Evolutionary conservation across 768 basidiomycete species (phyloP).

Genomic region (Lactarius hengduanensis): DNA sequence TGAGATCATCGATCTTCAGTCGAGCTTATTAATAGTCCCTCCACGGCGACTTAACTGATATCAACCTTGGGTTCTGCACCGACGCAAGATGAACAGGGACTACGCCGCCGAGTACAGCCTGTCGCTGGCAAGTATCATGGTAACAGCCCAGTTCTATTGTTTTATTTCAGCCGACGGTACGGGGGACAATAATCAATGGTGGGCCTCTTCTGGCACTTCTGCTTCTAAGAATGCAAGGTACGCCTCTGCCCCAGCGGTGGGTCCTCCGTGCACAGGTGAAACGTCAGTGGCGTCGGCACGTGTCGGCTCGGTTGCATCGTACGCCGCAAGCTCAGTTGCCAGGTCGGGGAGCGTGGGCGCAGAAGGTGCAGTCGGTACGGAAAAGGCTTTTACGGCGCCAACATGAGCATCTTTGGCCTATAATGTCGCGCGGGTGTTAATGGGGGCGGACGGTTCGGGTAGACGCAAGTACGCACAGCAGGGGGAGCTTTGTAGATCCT

Average conservation of each 20-base stretch:
- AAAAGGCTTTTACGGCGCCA: constrained; percentile 80
- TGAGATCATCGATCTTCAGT: neutral
- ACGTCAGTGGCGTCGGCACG: constrained; percentile 16
- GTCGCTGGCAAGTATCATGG: neutral
- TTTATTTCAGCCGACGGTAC: neutral
- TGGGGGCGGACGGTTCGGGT: constrained; percentile 5
- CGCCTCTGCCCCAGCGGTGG: constrained; percentile 40
- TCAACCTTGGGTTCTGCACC: neutral
- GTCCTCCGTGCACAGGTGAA: constrained; percentile 6
- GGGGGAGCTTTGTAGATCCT: constrained; percentile 83
- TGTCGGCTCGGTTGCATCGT: constrained; percentile 77
- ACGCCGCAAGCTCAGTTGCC: constrained; percentile 83
- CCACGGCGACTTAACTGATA: neutral
- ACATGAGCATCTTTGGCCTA: constrained; percentile 91
- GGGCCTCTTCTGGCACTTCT: constrained; percentile 42
- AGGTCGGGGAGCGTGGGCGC: constrained; percentile 82
- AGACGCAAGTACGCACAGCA: constrained; percentile 49
- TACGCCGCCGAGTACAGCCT: neutral
- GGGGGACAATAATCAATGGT: constrained; percentile 30
- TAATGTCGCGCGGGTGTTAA: constrained; percentile 7
- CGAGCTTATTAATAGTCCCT: neutral
- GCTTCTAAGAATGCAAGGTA: constrained; percentile 46
- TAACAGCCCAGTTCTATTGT: constrained; percentile 5
- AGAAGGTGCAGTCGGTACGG: constrained; percentile 69
- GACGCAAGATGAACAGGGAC: neutral